Evolutionary conservation across 306 rosid species (phyloP).

Genomic region (Oemleria cerasiformis): DNA sequence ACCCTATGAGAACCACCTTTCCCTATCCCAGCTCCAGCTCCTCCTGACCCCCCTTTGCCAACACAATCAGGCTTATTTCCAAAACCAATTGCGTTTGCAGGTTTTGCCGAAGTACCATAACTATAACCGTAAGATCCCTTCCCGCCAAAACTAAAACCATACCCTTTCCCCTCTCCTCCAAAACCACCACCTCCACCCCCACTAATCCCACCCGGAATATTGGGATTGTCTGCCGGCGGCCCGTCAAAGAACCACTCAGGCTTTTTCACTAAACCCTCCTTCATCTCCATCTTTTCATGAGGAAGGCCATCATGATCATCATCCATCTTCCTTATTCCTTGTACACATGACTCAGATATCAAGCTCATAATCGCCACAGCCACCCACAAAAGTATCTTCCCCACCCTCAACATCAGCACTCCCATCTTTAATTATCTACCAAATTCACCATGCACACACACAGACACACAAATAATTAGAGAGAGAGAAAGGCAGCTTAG

Average conservation of each 20-base stretch:
- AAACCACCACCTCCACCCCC: constrained; percentile 12
- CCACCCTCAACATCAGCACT: background rate
- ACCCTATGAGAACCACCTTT: background rate
- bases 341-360: constrained; percentile 16
- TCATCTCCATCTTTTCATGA: constrained; percentile 7
- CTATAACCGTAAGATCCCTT: background rate
- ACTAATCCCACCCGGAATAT: background rate
- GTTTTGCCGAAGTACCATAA: constrained; percentile 12
- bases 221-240: background rate
- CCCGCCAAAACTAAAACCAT: constrained; percentile 15
- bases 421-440: background rate
- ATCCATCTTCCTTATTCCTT: constrained; percentile 39
- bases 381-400: constrained; percentile 20
- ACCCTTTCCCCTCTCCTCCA: constrained; percentile 26
- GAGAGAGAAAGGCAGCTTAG: too few relatives aligned
- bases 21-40: background rate
- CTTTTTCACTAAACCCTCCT: constrained; percentile 34
- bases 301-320: background rate
- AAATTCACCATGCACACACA: background rate
- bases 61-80: constrained; percentile 14
- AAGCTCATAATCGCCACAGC: constrained; percentile 27
- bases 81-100: background rate
- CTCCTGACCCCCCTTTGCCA: constrained; percentile 21
- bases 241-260: constrained; percentile 39
- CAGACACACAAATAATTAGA: too few relatives aligned